Percentiles rank a stretch among this genome's conserved stretches.
phyloP scores from a whole-genome alignment of 345 rosid species.

The Draba incana region DNA sequence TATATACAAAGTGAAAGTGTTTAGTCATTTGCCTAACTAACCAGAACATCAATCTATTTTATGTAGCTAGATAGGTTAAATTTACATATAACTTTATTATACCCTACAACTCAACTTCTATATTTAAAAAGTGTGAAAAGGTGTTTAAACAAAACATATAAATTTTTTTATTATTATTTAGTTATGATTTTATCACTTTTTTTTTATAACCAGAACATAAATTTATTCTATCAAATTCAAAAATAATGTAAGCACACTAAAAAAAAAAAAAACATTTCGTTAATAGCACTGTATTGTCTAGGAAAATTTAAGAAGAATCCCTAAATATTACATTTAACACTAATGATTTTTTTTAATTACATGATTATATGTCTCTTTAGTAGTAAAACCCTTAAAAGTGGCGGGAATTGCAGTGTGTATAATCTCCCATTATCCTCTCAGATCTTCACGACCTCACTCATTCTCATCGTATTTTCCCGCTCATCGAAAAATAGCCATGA shows the following conservation, averaged over 20 bases:
- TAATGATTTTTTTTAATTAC: neutral
- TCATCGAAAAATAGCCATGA: constrained; percentile 44
- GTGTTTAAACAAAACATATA: too few relatives aligned
- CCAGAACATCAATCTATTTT: too few relatives aligned
- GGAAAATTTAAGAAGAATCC: neutral
- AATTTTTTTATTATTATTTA: too few relatives aligned
- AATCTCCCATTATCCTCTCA: constrained; percentile 2
- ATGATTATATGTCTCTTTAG: neutral
- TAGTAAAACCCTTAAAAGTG: constrained; percentile 34
- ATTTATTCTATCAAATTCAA: neutral
- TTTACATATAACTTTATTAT: too few relatives aligned
- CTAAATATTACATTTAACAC: neutral
- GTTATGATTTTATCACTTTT: too few relatives aligned
- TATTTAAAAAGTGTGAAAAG: too few relatives aligned
- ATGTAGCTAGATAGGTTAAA: too few relatives aligned
- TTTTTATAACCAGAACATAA: too few relatives aligned
- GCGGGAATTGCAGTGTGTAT: constrained; percentile 33
- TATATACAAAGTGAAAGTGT: too few relatives aligned
- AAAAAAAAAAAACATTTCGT: neutral
- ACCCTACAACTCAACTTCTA: too few relatives aligned
- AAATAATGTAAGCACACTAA: neutral
- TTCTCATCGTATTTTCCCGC: constrained; percentile 6
- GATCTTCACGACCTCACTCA: constrained; percentile 6
- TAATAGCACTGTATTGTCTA: too few relatives aligned
- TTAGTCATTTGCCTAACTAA: too few relatives aligned